These are phyloP conservation scores for Fusarium siculi DNA, from an alignment of 2,329 filamentous ascomycete genomes.

Conservation along the genomic window DNA sequence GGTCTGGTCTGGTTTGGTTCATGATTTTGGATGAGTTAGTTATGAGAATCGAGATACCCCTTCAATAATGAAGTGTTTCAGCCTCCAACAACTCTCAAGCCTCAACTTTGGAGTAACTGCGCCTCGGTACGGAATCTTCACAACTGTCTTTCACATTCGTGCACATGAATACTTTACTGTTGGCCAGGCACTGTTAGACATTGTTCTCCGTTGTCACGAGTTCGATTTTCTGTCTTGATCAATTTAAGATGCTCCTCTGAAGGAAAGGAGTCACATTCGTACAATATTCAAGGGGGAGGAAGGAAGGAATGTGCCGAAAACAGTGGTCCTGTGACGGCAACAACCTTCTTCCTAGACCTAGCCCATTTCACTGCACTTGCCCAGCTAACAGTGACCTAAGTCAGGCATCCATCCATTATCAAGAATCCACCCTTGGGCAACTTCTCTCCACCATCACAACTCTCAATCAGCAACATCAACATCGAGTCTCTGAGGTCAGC, in stretches of 20 bases:
- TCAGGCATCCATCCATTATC: slow-evolving; percentile 19
- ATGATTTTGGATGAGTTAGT: background rate
- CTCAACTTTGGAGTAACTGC: background rate
- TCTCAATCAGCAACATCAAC: background rate
- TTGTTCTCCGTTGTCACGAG: background rate
- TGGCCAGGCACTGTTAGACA: background rate
- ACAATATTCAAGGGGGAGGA: slow-evolving; percentile 1
- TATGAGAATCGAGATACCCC: slow-evolving; percentile 7
- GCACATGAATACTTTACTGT: background rate
- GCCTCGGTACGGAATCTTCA: background rate
- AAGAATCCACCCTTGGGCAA: slow-evolving; percentile 22
- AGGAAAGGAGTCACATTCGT: background rate
- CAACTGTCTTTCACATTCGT: background rate
- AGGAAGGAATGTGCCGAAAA: slow-evolving; percentile 28
- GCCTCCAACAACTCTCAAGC: background rate
- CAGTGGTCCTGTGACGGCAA: slow-evolving; percentile 17
- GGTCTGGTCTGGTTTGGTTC: background rate
- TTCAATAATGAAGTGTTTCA: background rate
- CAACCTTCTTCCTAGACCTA: slow-evolving; percentile 12
- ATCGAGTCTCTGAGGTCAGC: background rate
- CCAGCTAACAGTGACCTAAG: slow-evolving; percentile 7
- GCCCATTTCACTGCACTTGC: background rate
- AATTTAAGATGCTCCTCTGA: background rate
- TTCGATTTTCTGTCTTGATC: background rate
- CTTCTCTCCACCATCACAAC: background rate